Evolutionary conservation across 345 rosid species (phyloP).

Genomic region (Populus tremula): DNA sequence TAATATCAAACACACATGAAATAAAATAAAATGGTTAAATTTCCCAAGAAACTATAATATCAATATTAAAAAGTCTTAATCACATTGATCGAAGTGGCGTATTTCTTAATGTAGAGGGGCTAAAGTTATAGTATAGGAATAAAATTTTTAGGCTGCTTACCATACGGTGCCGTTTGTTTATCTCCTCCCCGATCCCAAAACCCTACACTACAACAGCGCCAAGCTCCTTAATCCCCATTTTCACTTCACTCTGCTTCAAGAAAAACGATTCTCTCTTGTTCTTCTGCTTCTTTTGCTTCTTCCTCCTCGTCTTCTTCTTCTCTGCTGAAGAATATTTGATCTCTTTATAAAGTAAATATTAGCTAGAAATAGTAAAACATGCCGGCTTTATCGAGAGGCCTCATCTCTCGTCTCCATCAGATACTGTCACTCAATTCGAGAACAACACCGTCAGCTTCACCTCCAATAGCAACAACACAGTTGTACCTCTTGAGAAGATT

Average conservation of each 20-base stretch:
- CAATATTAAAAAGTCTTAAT: too few relatives aligned
- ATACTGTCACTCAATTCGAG: conserved; percentile 26
- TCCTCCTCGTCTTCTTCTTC: background rate
- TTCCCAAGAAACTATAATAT: too few relatives aligned
- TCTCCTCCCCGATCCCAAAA: background rate
- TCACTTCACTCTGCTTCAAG: background rate
- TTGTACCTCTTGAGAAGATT: conserved; percentile 37
- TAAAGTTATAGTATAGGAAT: too few relatives aligned
- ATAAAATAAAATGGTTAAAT: too few relatives aligned
- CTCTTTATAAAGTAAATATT: background rate
- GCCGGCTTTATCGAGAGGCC: conserved; percentile 68
- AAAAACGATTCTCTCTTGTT: background rate
- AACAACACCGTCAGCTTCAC: conserved; percentile 5
- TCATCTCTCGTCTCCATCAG: conserved; percentile 55
- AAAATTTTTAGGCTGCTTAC: too few relatives aligned
- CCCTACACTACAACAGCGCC: background rate
- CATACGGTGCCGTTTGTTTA: background rate
- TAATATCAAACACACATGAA: too few relatives aligned
- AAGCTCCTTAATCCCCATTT: background rate
- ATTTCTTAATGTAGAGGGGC: background rate
- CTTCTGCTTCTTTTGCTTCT: too few relatives aligned
- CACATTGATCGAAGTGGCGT: too few relatives aligned
- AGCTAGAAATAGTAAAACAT: conserved; percentile 25
- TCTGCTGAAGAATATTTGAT: background rate
- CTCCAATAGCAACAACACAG: conserved; percentile 7